A percentile compares a stretch with the other conserved stretches of the same genome.
phyloP scores from a whole-genome alignment of 2,329 filamentous ascomycete species.

The Shiraia bambusicola region DNA sequence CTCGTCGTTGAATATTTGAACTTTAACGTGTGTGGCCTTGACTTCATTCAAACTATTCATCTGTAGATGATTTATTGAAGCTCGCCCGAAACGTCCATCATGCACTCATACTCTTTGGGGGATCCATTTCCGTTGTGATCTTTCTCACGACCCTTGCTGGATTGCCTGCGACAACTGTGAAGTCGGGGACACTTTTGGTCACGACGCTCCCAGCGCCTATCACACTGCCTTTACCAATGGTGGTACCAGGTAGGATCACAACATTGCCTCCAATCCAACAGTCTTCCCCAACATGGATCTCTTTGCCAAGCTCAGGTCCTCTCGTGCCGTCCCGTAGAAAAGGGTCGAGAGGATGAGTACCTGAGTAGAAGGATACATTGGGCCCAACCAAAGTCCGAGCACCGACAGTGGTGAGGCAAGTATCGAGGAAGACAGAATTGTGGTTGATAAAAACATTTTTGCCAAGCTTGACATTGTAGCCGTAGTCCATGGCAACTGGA shows the following conservation, averaged over 20 bases:
- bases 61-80: neutral
- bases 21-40: no score
- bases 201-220: constrained; percentile 84
- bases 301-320: constrained; percentile 73
- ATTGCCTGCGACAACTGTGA: constrained; percentile 66
- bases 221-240: constrained; percentile 70
- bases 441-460: constrained; percentile 74
- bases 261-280: constrained; percentile 54
- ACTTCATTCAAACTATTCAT: no score
- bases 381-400: constrained; percentile 76
- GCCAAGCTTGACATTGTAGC: constrained; percentile 71
- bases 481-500: constrained; percentile 75
- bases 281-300: constrained; percentile 76
- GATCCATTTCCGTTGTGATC: constrained; percentile 40
- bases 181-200: constrained; percentile 72
- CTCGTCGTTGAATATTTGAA: no score
- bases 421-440: constrained; percentile 76
- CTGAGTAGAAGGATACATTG: constrained; percentile 74
- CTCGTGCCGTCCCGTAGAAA: constrained; percentile 69
- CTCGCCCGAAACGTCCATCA: constrained; percentile 32
- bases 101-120: constrained; percentile 41
- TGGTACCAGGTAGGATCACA: constrained; percentile 71
- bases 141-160: constrained; percentile 63
- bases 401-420: constrained; percentile 72
- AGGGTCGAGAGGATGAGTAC: constrained; percentile 75